These are phyloP conservation scores for Trichosporon sp. DNA, from an alignment of 1,284 basidiomycete genomes.

Conservation along the genomic window DNA sequence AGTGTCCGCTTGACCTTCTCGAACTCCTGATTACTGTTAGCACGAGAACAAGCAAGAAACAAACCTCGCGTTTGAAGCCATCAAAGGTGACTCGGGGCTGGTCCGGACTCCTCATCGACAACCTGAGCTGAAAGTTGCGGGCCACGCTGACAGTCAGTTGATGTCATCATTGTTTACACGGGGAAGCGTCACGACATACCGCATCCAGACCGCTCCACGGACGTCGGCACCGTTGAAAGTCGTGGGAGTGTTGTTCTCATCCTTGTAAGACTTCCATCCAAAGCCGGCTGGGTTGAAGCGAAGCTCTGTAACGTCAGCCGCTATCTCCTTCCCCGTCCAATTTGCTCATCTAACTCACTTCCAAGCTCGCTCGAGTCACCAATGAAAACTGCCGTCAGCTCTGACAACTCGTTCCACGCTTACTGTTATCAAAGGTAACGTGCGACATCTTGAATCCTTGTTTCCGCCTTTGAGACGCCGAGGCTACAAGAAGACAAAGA, in stretches of 20 bases:
- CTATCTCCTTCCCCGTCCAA: neutral
- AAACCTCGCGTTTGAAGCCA: slow-evolving; percentile 83
- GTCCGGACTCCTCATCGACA: slow-evolving; percentile 60
- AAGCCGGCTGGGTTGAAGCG: slow-evolving; percentile 81
- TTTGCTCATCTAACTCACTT: slow-evolving; percentile 56
- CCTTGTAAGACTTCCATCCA: slow-evolving; percentile 71
- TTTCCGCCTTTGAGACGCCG: neutral
- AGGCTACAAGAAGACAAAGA: neutral
- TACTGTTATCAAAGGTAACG: slow-evolving; percentile 43
- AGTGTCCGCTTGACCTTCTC: slow-evolving; percentile 69
- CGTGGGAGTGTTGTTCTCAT: slow-evolving; percentile 52
- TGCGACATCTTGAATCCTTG: slow-evolving; percentile 30
- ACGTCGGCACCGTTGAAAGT: slow-evolving; percentile 69
- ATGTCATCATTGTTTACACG: neutral
- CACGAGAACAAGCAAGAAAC: slow-evolving; percentile 22
- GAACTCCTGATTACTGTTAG: slow-evolving; percentile 59
- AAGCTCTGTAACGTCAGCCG: slow-evolving; percentile 58
- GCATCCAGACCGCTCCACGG: slow-evolving; percentile 80
- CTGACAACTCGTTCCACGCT: neutral
- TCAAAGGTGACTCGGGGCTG: slow-evolving; percentile 73
- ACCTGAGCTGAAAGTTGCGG: slow-evolving; percentile 79
- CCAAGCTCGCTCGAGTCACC: slow-evolving; percentile 67
- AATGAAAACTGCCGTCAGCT: slow-evolving; percentile 57
- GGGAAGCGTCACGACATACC: slow-evolving; percentile 43
- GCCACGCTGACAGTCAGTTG: slow-evolving; percentile 59